Percentiles rank a stretch among this genome's conserved stretches.
Evolutionary conservation across 768 basidiomycete genomes (phyloP).

Genomic region (Pleurotus ostreatus): DNA sequence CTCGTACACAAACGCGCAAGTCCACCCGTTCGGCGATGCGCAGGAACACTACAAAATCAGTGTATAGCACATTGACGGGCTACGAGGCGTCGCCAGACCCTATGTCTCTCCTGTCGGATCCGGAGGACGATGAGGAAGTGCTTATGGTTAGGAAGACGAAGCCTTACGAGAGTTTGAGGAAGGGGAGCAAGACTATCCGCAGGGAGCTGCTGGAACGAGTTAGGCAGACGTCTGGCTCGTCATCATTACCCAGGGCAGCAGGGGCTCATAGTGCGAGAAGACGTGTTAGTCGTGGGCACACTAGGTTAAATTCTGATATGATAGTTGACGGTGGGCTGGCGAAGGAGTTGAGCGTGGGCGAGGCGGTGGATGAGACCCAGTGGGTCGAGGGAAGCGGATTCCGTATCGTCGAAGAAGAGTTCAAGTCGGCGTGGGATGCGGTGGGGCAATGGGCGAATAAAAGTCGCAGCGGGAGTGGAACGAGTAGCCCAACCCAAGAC

Average conservation of each 20-base stretch:
- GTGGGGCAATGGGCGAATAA: conserved; percentile 8
- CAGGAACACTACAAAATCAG: conserved; percentile 4
- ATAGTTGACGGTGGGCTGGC: conserved; percentile 10
- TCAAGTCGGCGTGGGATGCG: conserved; percentile 14
- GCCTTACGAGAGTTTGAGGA: conserved; percentile 43
- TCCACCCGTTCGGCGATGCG: conserved; percentile 11
- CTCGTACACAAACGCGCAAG: background rate
- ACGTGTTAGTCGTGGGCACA: conserved; percentile 16
- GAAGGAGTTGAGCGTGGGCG: background rate
- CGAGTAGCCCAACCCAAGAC: conserved; percentile 17
- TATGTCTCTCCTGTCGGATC: conserved; percentile 20
- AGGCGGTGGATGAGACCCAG: conserved; percentile 13
- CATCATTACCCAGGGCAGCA: conserved; percentile 14
- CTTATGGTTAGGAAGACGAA: conserved; percentile 15
- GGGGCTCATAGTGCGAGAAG: conserved; percentile 9
- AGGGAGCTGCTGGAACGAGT: conserved; percentile 44
- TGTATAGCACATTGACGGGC: conserved; percentile 13
- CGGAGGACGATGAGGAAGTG: conserved; percentile 4
- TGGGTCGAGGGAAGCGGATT: conserved; percentile 34
- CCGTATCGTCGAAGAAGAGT: conserved; percentile 29
- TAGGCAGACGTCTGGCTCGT: conserved; percentile 19
- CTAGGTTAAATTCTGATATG: conserved; percentile 23
- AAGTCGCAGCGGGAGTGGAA: conserved; percentile 9
- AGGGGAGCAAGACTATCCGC: conserved; percentile 42
- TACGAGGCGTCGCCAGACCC: conserved; percentile 18